These are phyloP conservation scores for Phytophthora aleatoria DNA, from an alignment of 352 stramenopile genomes.

Conservation along the genomic window DNA sequence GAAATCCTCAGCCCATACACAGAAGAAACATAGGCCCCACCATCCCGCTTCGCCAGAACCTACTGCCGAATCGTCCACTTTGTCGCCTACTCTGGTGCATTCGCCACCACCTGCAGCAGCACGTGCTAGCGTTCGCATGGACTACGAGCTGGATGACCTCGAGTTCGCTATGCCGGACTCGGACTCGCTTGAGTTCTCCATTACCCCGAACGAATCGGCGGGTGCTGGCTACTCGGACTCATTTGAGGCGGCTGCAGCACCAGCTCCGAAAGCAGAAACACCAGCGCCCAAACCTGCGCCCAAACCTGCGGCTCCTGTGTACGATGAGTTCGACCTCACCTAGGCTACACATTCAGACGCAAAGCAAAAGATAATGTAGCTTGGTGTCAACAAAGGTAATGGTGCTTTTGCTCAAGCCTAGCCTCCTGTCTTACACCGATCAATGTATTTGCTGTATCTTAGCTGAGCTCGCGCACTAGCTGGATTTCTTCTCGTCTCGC, in stretches of 20 bases:
- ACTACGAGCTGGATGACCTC: conserved; percentile 73
- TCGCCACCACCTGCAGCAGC: conserved; percentile 23
- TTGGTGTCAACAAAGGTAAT: conserved; percentile 10
- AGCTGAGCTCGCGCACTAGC: conserved; percentile 59
- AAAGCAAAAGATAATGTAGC: conserved; percentile 7
- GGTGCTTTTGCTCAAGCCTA: conserved; percentile 18
- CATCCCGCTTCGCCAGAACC: conserved; percentile 9
- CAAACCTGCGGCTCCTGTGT: conserved; percentile 30
- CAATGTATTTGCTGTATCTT: conserved; percentile 29
- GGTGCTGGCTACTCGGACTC: conserved; percentile 20
- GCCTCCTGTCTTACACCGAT: neutral
- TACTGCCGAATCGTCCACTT: conserved; percentile 1
- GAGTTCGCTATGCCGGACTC: conserved; percentile 62
- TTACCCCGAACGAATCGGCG: conserved; percentile 19
- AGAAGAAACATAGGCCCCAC: conserved; percentile 3
- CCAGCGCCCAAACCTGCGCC: conserved; percentile 17
- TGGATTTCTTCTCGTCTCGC: conserved; percentile 58
- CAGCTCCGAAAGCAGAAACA: conserved; percentile 21
- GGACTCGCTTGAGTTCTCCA: conserved; percentile 43
- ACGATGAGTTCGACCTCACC: conserved; percentile 82
- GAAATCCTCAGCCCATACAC: conserved; percentile 6
- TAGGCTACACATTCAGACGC: conserved; percentile 33
- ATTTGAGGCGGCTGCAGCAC: conserved; percentile 19
- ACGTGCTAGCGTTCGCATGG: conserved; percentile 37
- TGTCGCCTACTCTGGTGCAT: conserved; percentile 19